Percentiles rank a stretch among this genome's conserved stretches.
phyloP scores from a whole-genome alignment of 2,329 filamentous ascomycete species.

The Orbilia quercus region DNA sequence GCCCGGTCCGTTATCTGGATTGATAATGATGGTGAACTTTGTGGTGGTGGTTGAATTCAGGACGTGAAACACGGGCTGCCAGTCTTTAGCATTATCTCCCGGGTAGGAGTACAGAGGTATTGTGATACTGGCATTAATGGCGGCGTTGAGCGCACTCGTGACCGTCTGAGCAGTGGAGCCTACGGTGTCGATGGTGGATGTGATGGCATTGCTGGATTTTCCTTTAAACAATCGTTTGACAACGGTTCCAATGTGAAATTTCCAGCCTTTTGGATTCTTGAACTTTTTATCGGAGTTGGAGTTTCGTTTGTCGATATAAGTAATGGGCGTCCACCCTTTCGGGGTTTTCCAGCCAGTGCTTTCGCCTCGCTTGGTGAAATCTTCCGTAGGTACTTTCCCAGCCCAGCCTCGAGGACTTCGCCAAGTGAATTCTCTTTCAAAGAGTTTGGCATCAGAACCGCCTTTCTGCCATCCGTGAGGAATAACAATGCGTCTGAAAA shows the following conservation, averaged over 20 bases:
- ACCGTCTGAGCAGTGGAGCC: constrained; percentile 2
- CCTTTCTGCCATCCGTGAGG: constrained; percentile 11
- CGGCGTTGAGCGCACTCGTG: constrained; percentile 6
- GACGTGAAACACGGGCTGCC: constrained; percentile 26
- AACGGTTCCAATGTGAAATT: not conserved
- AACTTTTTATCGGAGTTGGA: not conserved
- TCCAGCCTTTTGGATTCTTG: constrained; percentile 37
- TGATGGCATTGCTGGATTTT: not conserved
- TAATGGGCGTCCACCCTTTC: constrained; percentile 28
- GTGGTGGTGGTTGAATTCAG: constrained; percentile 33
- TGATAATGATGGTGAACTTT: constrained; percentile 47
- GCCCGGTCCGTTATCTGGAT: constrained; percentile 38
- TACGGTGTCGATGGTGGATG: not conserved
- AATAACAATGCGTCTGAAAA: constrained; percentile 16
- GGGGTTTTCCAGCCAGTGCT: constrained; percentile 19
- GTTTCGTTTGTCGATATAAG: constrained; percentile 14
- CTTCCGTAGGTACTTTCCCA: not conserved
- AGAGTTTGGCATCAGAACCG: constrained; percentile 10
- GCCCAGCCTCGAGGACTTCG: constrained; percentile 29
- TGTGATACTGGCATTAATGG: constrained; percentile 34
- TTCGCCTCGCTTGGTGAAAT: constrained; percentile 8
- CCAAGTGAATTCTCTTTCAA: constrained; percentile 17
- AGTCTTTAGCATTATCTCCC: constrained; percentile 29
- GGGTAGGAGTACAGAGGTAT: constrained; percentile 43
- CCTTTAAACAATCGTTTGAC: not conserved